Evolutionary conservation across 2,329 filamentous ascomycete genomes (phyloP), one percentile per base, ranked within the genome.

Genomic region (Nakataea oryzae): DNA sequence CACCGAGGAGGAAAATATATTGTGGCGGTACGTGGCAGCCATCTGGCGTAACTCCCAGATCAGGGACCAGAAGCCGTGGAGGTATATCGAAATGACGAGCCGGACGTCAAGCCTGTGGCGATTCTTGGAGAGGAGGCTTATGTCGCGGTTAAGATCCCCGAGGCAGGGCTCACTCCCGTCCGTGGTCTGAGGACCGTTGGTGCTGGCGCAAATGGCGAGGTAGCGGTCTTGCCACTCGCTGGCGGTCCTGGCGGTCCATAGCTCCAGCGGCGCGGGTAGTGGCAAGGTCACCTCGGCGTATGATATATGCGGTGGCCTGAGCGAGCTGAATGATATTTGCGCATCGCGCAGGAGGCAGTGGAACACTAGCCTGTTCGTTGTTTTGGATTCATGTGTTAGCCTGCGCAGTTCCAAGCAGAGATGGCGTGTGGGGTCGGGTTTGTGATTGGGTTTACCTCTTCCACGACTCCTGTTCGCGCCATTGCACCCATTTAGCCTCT

Each of bases 281-380:
- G 87, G 86, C 3, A 90, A 74, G 4, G 83, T 83, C 59, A 91
- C 74, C 67, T 91, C 88, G 0, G 86, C 80, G 67, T 89, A 91
- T 0, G 87, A 88, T 65, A 90, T 83, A 26, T 85, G 75, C 0
- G 86, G 85, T 63, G 82, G 86, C 27, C 82, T 84, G 61, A 88
- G 76, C 4, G 88, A 78, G 1, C 85, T 83, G 75, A 91, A 87
- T 2, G 88, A 89, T 4, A 82, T 79, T 64, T 89, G 85, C 0
- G 85, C 79, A 67, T 91, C 88, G 62, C 86, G 80, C 6, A 87
- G 72, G 66, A 88, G 88, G 17, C 83, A 75, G 68, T 87, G 85
- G 63, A 88, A 86, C 3, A 84, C 82, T 2, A 91, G 80, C 47
- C 82, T 81, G 55, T 59, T 58, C 26, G 13, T 14, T 17, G 54